Base-by-base conservation (phyloP, 78 protist genomes). In the Mastigamoeba balamuthi region DNA sequence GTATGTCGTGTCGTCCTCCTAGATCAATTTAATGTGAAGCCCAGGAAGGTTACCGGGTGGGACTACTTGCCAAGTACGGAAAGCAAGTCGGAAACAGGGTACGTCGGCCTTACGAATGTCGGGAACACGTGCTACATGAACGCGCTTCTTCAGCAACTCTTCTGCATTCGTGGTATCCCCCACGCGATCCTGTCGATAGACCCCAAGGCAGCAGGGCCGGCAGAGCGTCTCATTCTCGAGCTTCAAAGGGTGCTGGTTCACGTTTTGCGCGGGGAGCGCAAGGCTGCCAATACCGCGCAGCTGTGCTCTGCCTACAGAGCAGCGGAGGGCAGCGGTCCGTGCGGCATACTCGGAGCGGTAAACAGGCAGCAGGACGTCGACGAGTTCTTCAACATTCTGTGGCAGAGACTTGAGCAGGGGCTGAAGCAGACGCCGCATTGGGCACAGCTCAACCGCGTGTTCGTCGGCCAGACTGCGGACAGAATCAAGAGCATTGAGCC, bases 81-180 rank as follows among this genome's bases (percentile, higher is more conserved):
- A 48, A 17, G 17, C 17, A 48, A 48, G 17, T 48, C 58, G 17
- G 17, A 17, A 17, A 48, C 33, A 25, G 88, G 88, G n/a, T 83
- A 36, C 52, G 81, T 69, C 0, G 89, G 89, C 23, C 74, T 84
- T n/a, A 0, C 5, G 25, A 84, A 84, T 39, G 73, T 64, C 3
- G 85, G 85, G 35, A 81, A 83, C n/a, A 84, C 85, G 23, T 84
- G 89, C 82, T 84, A 84, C 78, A 66, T 84, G 72, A 83, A 83
- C 76, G 4, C 77, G 37, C 64, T 68, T 4, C 8, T 78, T 37
- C 88, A 83, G 80, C 80, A 66, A 66, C 75, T 83, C 37, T 77
- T 53, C 43, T 7, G 29, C 30, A 6, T 66, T 7, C 76, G 44
- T 0, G 40, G 27, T 17, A 33, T 65, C 37, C 69, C 17, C 17